Evolutionary conservation across 345 rosid species (phyloP).

Genomic region (Microcos paniculata): DNA sequence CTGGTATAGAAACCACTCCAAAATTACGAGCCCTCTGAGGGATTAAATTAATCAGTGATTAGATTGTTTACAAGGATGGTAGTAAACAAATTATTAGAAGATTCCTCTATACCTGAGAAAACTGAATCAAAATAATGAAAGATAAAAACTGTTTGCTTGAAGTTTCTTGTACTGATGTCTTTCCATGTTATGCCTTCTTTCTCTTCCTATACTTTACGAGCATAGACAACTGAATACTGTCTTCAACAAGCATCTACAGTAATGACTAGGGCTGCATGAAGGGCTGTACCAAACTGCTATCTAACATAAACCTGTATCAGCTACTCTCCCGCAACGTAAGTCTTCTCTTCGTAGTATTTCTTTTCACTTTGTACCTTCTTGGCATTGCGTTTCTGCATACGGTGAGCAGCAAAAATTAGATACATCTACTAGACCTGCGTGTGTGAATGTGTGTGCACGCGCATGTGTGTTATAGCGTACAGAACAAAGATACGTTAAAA

Average conservation of each 20-base stretch:
- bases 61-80: constrained; percentile 4
- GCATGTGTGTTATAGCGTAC: background rate
- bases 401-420: background rate
- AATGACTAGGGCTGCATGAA: constrained; percentile 14
- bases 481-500: background rate
- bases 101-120: background rate
- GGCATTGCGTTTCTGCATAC: constrained; percentile 61
- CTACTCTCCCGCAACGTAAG: constrained; percentile 54
- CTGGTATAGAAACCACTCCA: background rate
- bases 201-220: constrained; percentile 7
- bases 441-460: too few species aligned
- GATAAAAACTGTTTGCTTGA: background rate
- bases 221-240: background rate
- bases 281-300: constrained; percentile 23
- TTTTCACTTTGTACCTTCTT: constrained; percentile 63
- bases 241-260: constrained; percentile 18
- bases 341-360: constrained; percentile 64
- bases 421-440: background rate
- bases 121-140: constrained; percentile 4
- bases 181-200: background rate
- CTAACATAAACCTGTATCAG: background rate
- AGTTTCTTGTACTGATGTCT: background rate
- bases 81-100: background rate
- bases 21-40: background rate
- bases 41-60: background rate